Percentiles rank a stretch among this genome's conserved stretches.
These are phyloP conservation scores for Zanthoxylum bungeanum DNA, from an alignment of 345 rosid species.

Conservation along the genomic window DNA sequence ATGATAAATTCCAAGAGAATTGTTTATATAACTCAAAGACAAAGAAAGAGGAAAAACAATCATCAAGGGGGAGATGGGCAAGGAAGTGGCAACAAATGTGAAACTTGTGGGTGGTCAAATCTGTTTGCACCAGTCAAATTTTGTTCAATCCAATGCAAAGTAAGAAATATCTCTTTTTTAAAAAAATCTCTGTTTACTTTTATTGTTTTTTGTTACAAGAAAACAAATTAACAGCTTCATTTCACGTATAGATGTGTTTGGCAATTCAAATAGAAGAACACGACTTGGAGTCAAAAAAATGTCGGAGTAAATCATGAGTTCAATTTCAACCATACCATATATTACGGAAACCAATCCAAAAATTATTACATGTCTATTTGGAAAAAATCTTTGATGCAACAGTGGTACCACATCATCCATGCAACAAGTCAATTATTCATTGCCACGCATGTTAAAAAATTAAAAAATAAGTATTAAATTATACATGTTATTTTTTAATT, in stretches of 20 bases:
- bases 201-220: background rate
- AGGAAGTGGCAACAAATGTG: background rate
- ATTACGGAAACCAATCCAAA: background rate
- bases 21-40: background rate
- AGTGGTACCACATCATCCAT: too few relatives aligned
- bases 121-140: background rate
- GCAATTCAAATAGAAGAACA: background rate
- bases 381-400: too few relatives aligned
- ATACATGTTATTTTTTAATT: too few relatives aligned
- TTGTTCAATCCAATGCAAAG: constrained; percentile 5
- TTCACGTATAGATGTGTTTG: background rate
- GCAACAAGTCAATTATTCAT: too few relatives aligned
- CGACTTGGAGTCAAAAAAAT: background rate
- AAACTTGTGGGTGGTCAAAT: background rate
- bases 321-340: too few relatives aligned
- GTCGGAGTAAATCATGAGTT: background rate
- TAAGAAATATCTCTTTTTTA: background rate
- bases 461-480: too few relatives aligned
- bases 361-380: background rate
- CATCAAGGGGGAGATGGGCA: background rate
- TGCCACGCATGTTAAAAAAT: too few relatives aligned
- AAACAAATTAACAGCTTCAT: background rate
- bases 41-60: background rate
- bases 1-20: background rate
- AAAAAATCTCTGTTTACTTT: background rate